A percentile compares a stretch with the other conserved stretches of the same genome.
These are phyloP conservation scores for Schizonepeta tenuifolia DNA, from an alignment of 257 asterid genomes.

Conservation along the genomic window DNA sequence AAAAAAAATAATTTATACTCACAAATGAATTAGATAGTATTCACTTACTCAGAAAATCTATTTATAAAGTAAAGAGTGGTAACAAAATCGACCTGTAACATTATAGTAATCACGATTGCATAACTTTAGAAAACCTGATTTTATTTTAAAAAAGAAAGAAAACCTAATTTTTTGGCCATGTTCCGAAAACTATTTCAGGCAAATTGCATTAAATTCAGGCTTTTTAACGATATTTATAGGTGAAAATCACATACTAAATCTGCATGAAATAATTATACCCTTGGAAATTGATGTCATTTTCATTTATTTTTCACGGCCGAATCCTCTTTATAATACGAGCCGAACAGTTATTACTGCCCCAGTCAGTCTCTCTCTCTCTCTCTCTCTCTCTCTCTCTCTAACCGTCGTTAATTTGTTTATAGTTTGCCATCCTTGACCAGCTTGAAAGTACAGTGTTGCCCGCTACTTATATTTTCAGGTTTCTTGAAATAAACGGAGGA, in stretches of 20 bases:
- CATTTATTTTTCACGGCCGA: conserved; percentile 16
- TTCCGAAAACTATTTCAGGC: neutral
- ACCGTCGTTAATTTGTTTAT: neutral
- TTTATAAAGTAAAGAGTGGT: no score
- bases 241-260: neutral
- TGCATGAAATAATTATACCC: conserved; percentile 1
- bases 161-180: neutral
- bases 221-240: neutral
- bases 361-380: neutral
- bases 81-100: no score
- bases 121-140: no score
- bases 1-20: no score
- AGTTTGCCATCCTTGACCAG: conserved; percentile 29
- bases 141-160: neutral
- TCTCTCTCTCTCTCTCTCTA: conserved; percentile 12
- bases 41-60: no score
- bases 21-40: no score
- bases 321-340: conserved; percentile 18
- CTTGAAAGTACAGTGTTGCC: conserved; percentile 23
- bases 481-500: conserved; percentile 10
- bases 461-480: conserved; percentile 23
- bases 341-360: neutral
- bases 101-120: no score
- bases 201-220: neutral
- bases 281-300: conserved; percentile 10